Conservation (phyloP, 2,329 filamentous ascomycete genomes). For the Ceratocystiopsis brevicomis region DNA sequence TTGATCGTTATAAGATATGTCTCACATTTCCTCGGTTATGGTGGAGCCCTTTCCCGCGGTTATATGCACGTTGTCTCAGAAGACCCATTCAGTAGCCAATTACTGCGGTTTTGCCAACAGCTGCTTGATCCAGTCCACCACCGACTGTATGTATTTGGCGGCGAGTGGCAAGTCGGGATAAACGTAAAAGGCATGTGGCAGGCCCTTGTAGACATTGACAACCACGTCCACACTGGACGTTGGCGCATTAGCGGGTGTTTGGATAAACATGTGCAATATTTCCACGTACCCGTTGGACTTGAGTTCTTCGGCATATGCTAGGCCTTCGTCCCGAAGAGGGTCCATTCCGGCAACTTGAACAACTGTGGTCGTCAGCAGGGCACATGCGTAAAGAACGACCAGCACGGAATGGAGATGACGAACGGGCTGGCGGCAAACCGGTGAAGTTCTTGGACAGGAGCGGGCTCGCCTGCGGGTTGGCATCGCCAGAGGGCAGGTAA, state of each 20-base stretch:
- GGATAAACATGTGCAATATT: no score
- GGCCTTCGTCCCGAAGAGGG: slow-evolving; percentile 1
- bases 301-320: slow-evolving; percentile 1
- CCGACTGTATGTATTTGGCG: background rate
- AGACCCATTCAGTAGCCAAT: no score
- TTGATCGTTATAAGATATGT: no score
- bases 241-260: no score
- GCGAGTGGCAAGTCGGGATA: background rate
- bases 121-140: background rate
- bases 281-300: background rate
- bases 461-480: slow-evolving; percentile 5
- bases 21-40: no score
- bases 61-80: no score
- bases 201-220: background rate
- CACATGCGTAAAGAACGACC: no score
- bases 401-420: background rate
- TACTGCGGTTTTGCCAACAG: background rate
- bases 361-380: background rate
- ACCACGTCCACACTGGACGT: background rate
- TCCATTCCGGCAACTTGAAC: slow-evolving; percentile 3
- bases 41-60: no score
- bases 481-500: slow-evolving; percentile 5
- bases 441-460: slow-evolving; percentile 5
- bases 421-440: slow-evolving; percentile 9
- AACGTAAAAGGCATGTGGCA: background rate